A percentile compares a stretch with the other conserved stretches of the same genome.
Conservation (phyloP, 2,329 filamentous ascomycete species). For the Cercospora sesami region DNA sequence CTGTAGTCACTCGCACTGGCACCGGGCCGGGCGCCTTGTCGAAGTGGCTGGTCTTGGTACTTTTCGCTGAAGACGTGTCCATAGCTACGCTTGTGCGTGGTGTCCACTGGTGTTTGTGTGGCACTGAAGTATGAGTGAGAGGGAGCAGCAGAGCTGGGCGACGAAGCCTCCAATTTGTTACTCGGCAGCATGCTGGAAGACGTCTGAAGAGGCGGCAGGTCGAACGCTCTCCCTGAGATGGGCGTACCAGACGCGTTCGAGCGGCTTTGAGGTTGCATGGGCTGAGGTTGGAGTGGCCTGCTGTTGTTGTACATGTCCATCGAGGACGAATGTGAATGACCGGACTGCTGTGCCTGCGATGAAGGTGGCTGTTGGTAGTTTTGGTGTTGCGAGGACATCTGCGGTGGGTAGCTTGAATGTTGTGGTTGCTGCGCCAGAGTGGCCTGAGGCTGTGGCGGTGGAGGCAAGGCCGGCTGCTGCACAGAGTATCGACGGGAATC, state of each 20-base stretch:
- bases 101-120: constrained; percentile 28
- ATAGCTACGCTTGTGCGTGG: constrained; percentile 48
- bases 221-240: constrained; percentile 22
- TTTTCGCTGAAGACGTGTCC: constrained; percentile 45
- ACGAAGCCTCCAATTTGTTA: constrained; percentile 44
- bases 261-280: constrained; percentile 33
- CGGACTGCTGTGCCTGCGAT: constrained; percentile 23
- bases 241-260: constrained; percentile 26
- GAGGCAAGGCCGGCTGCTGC: constrained; percentile 41
- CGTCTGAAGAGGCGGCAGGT: constrained; percentile 48
- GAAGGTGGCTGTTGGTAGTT: constrained; percentile 29
- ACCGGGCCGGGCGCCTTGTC: constrained; percentile 47
- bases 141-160: constrained; percentile 45
- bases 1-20: constrained; percentile 19
- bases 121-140: constrained; percentile 33
- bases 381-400: constrained; percentile 34
- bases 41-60: constrained; percentile 47
- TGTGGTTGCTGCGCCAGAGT: constrained; percentile 38
- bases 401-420: constrained; percentile 36
- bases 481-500: constrained; percentile 47
- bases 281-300: constrained; percentile 31
- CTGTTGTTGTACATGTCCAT: constrained; percentile 25
- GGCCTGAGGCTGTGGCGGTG: constrained; percentile 36
- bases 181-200: constrained; percentile 34
- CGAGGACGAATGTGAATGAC: constrained; percentile 27